These are phyloP conservation scores for Cucumis cinereus DNA, from an alignment of 306 rosid genomes.

Conservation along the genomic window DNA sequence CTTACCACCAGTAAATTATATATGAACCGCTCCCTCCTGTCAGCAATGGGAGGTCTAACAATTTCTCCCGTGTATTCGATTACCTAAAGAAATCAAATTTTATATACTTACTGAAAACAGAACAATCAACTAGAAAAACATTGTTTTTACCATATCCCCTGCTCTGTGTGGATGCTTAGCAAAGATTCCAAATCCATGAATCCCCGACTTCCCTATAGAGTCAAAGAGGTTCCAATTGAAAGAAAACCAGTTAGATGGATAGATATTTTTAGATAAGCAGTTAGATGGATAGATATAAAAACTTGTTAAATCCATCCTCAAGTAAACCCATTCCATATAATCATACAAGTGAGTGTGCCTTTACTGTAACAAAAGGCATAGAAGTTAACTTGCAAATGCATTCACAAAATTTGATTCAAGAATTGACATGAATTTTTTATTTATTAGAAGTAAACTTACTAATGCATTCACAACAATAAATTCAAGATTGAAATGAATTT, in stretches of 20 bases:
- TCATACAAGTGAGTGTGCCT: not conserved
- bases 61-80: slow-evolving; percentile 93
- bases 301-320: not conserved
- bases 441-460: not conserved
- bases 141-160: slow-evolving; percentile 79
- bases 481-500: not conserved
- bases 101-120: not conserved
- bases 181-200: slow-evolving; percentile 99
- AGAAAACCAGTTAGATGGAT: not conserved
- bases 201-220: slow-evolving; percentile 76
- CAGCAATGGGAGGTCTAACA: slow-evolving; percentile 93
- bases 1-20: slow-evolving; percentile 96
- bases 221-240: not conserved
- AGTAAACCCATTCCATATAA: not conserved
- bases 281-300: not conserved
- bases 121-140: not conserved
- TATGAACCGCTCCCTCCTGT: slow-evolving; percentile 90
- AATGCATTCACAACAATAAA: not conserved
- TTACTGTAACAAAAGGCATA: not conserved
- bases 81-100: slow-evolving; percentile 40
- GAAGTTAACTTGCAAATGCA: not conserved
- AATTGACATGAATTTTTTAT: too few relatives aligned
- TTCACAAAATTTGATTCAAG: not conserved
- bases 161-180: slow-evolving; percentile 95
- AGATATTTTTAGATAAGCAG: too few relatives aligned